Evolutionary conservation across 306 rosid genomes (phyloP).

Genomic region (Cercis canadensis): DNA sequence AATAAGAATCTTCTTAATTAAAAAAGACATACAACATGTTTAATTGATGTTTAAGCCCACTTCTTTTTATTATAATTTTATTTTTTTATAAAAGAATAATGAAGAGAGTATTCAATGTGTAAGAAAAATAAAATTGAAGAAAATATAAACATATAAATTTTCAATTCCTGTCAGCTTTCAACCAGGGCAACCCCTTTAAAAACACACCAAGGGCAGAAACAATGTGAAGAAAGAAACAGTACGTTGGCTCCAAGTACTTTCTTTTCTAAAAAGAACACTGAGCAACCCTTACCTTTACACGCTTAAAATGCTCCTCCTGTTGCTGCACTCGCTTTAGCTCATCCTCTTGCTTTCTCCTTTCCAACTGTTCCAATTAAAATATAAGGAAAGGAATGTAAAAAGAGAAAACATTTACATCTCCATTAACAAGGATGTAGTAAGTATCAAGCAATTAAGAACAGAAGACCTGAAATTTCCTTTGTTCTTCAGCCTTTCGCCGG

Average conservation of each 20-base stretch:
- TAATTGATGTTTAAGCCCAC: too few relatives aligned
- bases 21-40: too few relatives aligned
- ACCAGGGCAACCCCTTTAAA: background rate
- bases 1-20: too few relatives aligned
- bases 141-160: too few relatives aligned
- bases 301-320: slow-evolving; percentile 94
- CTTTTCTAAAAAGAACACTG: slow-evolving; percentile 17
- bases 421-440: slow-evolving; percentile 18
- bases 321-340: slow-evolving; percentile 89
- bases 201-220: too few relatives aligned
- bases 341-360: slow-evolving; percentile 95
- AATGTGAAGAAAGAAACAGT: too few relatives aligned
- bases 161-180: slow-evolving; percentile 1
- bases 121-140: background rate
- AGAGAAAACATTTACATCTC: slow-evolving; percentile 22
- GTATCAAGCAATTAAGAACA: slow-evolving; percentile 36
- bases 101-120: background rate
- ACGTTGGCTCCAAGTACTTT: slow-evolving; percentile 19
- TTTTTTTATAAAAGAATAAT: too few relatives aligned
- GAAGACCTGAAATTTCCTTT: slow-evolving; percentile 84
- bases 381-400: slow-evolving; percentile 23
- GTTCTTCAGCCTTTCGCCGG: slow-evolving; percentile 96
- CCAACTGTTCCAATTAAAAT: slow-evolving; percentile 66
- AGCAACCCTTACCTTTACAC: slow-evolving; percentile 72
- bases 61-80: too few relatives aligned